Evolutionary conservation across 2,329 filamentous ascomycete genomes (phyloP), one percentile per base, ranked within the genome.

Genomic region (Penicillium capsulatum): DNA sequence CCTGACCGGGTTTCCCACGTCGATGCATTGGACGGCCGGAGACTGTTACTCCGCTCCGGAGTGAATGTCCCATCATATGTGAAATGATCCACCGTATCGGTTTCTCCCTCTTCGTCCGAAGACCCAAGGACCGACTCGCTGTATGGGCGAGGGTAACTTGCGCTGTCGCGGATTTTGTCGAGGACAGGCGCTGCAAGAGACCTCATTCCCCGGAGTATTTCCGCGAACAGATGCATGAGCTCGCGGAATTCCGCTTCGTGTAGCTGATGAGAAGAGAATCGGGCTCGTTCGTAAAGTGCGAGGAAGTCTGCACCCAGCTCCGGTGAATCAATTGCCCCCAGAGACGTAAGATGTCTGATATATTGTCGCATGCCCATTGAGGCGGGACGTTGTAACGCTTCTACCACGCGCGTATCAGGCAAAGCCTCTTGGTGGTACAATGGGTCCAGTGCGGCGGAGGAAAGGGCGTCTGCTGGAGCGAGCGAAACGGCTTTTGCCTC

Each of bases 401-500:
- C 77, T 5, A 90, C 78, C 1, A 86, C 80, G 20, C 81, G 76
- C 8, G 78, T 71, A 53, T 90, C 83, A 2, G 85, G 76, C 15
- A 73, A 38, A 45, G 64, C 50, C 51, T 63, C 38, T 35, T 63
- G 47, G 44, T 58, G 11, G 66, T 68, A 40, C 9, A 60, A 61
- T 55, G 54, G 13, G 68, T 69, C 22, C 56, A 63, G 24, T 62
- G 69, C 48, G 68, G 72, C 30, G n/a, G 53, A 48, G 7, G 59
- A 54, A 3, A 67, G 62, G 3, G 74, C 71, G 48, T 76, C 73
- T 1, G 73, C 70, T 19, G 83, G 87, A 0, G 85, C 87, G 26
- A 95, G 76, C 0, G 86, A 89, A n/a, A 96, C 80, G 1, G 89
- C 91, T 63, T 91, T 91, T 7, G 87, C 91, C 69, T 97, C 91